These are phyloP conservation scores for Lipomyces sp. DNA, from an alignment of 805 yeast species.

Conservation along the genomic window DNA sequence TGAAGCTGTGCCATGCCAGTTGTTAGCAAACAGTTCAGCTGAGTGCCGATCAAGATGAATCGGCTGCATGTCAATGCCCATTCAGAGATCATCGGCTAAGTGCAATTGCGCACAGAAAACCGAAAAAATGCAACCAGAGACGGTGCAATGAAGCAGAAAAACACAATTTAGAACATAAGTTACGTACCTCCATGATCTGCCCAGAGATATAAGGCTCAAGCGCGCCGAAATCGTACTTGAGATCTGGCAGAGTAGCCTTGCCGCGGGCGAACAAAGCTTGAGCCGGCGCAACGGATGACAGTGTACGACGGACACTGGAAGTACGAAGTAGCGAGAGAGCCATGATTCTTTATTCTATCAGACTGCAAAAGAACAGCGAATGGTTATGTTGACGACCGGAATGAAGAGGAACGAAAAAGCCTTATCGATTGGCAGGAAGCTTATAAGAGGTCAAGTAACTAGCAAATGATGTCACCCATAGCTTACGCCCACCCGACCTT, in stretches of 20 bases:
- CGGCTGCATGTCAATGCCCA: not conserved
- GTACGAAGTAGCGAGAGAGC: conserved; percentile 9
- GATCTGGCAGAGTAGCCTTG: conserved; percentile 60
- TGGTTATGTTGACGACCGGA: not conserved
- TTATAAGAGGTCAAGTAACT: too few species aligned
- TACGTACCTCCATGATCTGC: conserved; percentile 59
- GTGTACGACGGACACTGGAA: conserved; percentile 12
- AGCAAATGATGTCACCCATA: too few species aligned
- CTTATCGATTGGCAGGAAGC: too few species aligned
- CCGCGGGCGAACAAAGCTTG: conserved; percentile 14
- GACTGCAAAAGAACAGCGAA: not conserved
- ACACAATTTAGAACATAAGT: not conserved
- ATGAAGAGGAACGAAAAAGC: too few species aligned
- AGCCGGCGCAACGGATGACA: conserved; percentile 6
- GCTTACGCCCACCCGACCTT: too few species aligned
- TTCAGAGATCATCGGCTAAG: not conserved
- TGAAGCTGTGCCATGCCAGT: conserved; percentile 43
- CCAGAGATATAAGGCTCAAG: conserved; percentile 85
- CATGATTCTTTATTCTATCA: conserved; percentile 1
- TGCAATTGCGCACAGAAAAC: not conserved
- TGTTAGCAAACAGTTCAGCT: not conserved
- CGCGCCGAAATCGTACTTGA: conserved; percentile 80
- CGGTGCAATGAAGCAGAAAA: not conserved
- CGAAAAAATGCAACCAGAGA: not conserved
- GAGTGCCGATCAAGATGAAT: not conserved